Evolutionary conservation across 1,284 basidiomycete species (phyloP).

Genomic region (Ganoderma meredithae): DNA sequence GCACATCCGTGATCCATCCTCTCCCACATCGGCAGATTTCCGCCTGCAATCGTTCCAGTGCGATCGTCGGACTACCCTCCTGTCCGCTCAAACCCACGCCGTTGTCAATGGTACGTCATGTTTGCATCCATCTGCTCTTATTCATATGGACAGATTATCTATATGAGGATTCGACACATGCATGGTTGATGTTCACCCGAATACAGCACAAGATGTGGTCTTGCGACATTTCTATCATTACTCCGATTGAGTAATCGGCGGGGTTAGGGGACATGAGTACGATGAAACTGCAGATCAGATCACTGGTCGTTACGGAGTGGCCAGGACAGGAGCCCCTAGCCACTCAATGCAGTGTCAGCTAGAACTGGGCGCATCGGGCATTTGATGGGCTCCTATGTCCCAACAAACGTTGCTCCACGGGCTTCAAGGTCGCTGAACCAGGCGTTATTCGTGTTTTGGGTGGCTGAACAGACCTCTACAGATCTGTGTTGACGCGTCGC

Average conservation of each 20-base stretch:
- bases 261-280: background rate
- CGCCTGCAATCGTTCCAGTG: background rate
- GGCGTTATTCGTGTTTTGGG: background rate
- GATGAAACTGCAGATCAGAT: background rate
- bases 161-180: background rate
- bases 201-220: background rate
- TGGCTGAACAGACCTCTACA: background rate
- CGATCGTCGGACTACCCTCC: background rate
- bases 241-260: background rate
- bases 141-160: background rate
- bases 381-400: background rate
- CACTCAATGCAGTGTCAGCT: background rate
- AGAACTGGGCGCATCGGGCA: background rate
- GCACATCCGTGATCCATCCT: background rate
- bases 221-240: background rate
- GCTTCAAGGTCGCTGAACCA: background rate
- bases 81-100: background rate
- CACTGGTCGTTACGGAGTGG: constrained; percentile 1
- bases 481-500: background rate
- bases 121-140: background rate
- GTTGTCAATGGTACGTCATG: background rate
- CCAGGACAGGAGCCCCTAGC: background rate
- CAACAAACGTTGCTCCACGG: background rate
- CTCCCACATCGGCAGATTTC: constrained; percentile 10
- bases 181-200: background rate